Conservation (phyloP, 257 asterid genomes). For the Cinchona pubescens region DNA sequence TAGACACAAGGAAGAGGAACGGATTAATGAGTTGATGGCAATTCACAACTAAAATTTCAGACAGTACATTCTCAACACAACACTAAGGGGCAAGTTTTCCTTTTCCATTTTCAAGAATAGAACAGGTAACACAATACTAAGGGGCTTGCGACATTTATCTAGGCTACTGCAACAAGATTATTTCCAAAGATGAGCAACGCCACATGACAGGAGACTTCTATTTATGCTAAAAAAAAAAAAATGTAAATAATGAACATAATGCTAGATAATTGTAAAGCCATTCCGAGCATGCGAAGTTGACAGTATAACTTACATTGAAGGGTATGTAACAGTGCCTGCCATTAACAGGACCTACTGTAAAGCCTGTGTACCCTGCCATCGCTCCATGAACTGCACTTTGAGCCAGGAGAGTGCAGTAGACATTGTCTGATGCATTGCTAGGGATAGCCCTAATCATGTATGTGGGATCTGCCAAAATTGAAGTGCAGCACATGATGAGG, state of each 20-base stretch:
- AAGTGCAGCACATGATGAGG: not conserved
- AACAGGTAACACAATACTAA: not conserved
- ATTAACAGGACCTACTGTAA: constrained; percentile 18
- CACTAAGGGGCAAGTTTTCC: no score
- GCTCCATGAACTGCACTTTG: constrained; percentile 21
- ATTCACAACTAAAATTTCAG: no score
- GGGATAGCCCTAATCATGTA: constrained; percentile 21
- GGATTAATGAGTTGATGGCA: no score
- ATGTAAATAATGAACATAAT: no score
- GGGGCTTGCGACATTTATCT: not conserved
- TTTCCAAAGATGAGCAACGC: not conserved
- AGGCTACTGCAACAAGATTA: not conserved
- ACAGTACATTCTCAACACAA: no score
- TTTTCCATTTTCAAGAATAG: no score
- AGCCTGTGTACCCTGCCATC: constrained; percentile 23
- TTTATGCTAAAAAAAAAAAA: no score
- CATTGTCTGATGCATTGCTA: constrained; percentile 16
- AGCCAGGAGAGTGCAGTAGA: constrained; percentile 24
- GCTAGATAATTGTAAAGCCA: no score
- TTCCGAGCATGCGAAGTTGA: no score
- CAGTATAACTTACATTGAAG: constrained; percentile 1
- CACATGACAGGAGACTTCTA: not conserved
- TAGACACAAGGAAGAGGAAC: no score
- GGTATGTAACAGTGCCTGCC: constrained; percentile 21
- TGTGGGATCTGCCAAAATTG: constrained; percentile 19